These are phyloP conservation scores for Candida khao-thaluensis DNA, from an alignment of 805 yeast species.

Conservation along the genomic window DNA sequence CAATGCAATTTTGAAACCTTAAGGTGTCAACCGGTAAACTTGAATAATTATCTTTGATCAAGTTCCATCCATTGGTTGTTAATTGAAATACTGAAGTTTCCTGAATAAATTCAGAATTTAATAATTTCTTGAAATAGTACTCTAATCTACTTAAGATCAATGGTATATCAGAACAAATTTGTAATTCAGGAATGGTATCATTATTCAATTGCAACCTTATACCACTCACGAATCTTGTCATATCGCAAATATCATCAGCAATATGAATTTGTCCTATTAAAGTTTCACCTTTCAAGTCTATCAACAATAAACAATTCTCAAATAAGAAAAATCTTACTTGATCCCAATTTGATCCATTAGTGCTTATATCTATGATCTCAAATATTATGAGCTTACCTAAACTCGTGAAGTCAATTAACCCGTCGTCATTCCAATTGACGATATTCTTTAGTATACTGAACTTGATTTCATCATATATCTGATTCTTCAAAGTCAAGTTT, in stretches of 20 bases:
- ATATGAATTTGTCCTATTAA: constrained; percentile 44
- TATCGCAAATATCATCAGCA: constrained; percentile 33
- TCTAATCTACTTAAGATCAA: constrained; percentile 44
- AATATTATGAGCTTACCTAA: constrained; percentile 35
- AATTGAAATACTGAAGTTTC: constrained; percentile 41
- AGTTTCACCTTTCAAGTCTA: constrained; percentile 42
- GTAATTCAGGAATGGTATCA: constrained; percentile 45
- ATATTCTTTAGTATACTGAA: constrained; percentile 10
- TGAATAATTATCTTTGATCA: constrained; percentile 30
- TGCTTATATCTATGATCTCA: constrained; percentile 43
- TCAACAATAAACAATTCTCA: constrained; percentile 27
- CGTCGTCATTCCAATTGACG: constrained; percentile 11
- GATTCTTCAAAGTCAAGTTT: constrained; percentile 12
- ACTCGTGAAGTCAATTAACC: constrained; percentile 12
- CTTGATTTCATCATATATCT: constrained; percentile 16
- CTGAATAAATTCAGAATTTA: constrained; percentile 18
- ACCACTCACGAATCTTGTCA: constrained; percentile 20
- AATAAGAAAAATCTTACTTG: constrained; percentile 32
- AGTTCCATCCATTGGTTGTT: constrained; percentile 51
- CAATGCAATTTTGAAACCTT: constrained; percentile 34
- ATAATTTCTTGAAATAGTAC: constrained; percentile 24
- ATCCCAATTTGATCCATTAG: constrained; percentile 46
- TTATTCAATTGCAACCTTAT: constrained; percentile 37
- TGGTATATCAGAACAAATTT: constrained; percentile 27
- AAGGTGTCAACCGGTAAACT: constrained; percentile 40